Evolutionary conservation across 169 alveolate genomes (phyloP).

Genomic region (Babesia bovis): DNA sequence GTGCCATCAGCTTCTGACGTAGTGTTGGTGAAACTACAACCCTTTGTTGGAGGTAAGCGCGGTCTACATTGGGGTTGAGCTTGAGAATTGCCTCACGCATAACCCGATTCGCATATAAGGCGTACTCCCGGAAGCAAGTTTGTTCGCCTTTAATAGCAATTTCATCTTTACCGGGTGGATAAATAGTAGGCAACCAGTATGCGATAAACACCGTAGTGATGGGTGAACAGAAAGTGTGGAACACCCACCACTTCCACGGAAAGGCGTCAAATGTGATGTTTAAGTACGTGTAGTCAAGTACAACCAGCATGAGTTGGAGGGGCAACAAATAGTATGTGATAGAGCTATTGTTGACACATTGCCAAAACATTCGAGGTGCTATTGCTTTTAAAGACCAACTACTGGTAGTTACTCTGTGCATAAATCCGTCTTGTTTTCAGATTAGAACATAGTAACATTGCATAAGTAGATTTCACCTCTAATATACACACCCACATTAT

Average conservation of each 20-base stretch:
- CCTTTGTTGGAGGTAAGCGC: background rate
- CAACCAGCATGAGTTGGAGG: conserved; percentile 11
- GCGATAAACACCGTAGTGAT: conserved; percentile 3
- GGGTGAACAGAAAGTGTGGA: background rate
- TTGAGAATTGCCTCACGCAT: conserved; percentile 29
- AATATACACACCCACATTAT: no score
- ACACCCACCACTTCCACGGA: conserved; percentile 23
- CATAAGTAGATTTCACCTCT: no score
- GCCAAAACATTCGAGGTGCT: no score
- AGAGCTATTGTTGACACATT: no score
- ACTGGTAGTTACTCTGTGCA: no score
- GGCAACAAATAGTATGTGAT: no score
- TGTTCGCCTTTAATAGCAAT: conserved; percentile 3
- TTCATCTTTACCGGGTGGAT: conserved; percentile 13
- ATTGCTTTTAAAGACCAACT: no score
- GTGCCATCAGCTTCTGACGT: conserved; percentile 1
- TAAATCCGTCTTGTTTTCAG: no score
- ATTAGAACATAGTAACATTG: no score
- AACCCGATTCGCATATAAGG: background rate
- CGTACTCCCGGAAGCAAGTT: conserved; percentile 8
- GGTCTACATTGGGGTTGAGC: conserved; percentile 31
- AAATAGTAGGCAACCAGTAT: conserved; percentile 22
- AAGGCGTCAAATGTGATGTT: conserved; percentile 12
- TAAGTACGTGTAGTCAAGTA: conserved; percentile 23
- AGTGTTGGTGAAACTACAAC: background rate